Conservation (phyloP, 2,329 filamentous ascomycete genomes). For the Arthrobotrys conoides region DNA sequence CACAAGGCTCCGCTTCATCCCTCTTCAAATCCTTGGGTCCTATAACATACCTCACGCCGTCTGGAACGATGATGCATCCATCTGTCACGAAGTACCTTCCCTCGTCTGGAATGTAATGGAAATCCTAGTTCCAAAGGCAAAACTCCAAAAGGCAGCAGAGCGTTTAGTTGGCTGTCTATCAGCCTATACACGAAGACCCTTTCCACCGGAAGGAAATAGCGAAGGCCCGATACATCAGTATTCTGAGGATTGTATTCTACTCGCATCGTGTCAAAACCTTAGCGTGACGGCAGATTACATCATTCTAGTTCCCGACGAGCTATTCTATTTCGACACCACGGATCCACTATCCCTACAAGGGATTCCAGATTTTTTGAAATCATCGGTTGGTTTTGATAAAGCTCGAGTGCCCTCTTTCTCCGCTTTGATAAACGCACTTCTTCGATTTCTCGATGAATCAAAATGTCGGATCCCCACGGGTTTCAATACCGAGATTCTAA, state of each 20-base stretch:
- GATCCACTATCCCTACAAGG: background rate
- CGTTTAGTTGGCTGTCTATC: background rate
- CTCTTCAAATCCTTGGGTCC: background rate
- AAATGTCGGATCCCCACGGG: too few relatives aligned
- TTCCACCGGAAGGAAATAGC: background rate
- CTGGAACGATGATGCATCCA: background rate
- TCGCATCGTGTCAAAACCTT: background rate
- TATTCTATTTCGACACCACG: background rate
- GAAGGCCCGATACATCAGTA: background rate
- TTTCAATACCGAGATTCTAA: too few relatives aligned
- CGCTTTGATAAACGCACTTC: background rate
- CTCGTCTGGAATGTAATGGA: background rate
- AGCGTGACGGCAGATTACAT: background rate
- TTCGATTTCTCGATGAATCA: too few relatives aligned
- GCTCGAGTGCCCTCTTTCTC: background rate
- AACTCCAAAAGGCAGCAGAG: background rate
- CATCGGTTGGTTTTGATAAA: background rate
- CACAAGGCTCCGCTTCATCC: conserved; percentile 1
- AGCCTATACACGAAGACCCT: background rate
- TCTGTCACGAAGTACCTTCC: background rate
- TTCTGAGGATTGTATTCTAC: background rate
- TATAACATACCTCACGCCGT: background rate
- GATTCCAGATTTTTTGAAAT: background rate
- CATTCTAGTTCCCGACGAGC: background rate
- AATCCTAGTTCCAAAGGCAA: background rate